Conservation (phyloP, 2,329 filamentous ascomycete species). For the Colletotrichum siamense region DNA sequence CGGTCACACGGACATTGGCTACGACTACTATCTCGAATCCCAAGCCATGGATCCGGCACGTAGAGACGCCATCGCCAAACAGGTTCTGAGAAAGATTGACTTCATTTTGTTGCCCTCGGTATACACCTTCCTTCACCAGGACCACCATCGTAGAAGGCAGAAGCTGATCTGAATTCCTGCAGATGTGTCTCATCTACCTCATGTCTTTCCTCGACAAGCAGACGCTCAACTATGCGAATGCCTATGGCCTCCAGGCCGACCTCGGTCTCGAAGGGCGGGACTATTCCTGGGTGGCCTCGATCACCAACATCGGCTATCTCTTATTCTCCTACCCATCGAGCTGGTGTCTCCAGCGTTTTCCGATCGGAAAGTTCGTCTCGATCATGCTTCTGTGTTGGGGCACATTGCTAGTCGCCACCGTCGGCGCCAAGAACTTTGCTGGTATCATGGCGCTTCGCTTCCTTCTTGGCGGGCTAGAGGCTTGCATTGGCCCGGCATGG, state of each 20-base stretch:
- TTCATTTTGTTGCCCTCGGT: not conserved
- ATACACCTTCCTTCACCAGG: not conserved
- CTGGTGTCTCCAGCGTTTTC: not conserved
- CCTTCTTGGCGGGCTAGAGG: slow-evolving; percentile 35
- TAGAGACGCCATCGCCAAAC: not conserved
- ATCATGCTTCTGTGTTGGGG: not conserved
- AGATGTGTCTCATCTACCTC: not conserved
- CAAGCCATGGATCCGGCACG: not conserved
- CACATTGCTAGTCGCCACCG: not conserved
- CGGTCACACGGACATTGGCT: not conserved
- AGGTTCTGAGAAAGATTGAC: not conserved
- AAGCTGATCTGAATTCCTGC: not conserved
- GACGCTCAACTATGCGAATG: not conserved
- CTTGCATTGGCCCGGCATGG: slow-evolving; percentile 33
- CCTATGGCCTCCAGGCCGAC: not conserved
- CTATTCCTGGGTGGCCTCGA: not conserved
- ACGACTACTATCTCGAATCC: not conserved
- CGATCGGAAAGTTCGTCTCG: not conserved
- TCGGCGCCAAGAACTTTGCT: slow-evolving; percentile 23
- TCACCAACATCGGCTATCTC: not conserved
- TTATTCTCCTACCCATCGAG: not conserved
- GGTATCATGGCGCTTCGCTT: slow-evolving; percentile 34
- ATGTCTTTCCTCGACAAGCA: not conserved
- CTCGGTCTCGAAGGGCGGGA: not conserved
- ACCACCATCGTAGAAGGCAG: not conserved